phyloP scores from a whole-genome alignment of 331 rosid genomes.

The Quercus tomentella region DNA sequence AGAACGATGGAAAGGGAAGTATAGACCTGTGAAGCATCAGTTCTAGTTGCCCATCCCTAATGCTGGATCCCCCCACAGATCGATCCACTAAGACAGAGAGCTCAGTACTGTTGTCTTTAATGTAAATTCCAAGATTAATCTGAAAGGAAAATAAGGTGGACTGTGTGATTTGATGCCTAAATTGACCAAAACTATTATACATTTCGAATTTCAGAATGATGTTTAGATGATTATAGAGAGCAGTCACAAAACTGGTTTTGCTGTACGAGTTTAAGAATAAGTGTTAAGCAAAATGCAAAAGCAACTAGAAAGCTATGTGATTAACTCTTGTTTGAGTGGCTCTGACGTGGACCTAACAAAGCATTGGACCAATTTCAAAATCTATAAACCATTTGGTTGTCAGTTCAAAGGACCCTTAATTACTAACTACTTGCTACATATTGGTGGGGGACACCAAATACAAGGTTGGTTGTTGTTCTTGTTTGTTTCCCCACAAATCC shows the following conservation, averaged over 20 bases:
- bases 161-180: not conserved
- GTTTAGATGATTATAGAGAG: not conserved
- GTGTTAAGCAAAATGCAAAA: not conserved
- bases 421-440: too few species aligned
- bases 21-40: conserved; percentile 83
- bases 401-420: too few species aligned
- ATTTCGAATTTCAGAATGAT: not conserved
- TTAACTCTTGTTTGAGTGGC: not conserved
- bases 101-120: conserved; percentile 56
- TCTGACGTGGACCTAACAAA: not conserved
- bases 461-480: too few species aligned
- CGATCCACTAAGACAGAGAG: conserved; percentile 77
- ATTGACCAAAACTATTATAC: not conserved
- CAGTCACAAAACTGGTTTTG: not conserved
- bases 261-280: not conserved
- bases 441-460: too few species aligned
- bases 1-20: not conserved
- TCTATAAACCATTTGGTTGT: too few species aligned
- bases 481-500: too few species aligned
- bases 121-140: conserved; percentile 75
- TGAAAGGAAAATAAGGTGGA: conserved; percentile 23
- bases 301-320: not conserved
- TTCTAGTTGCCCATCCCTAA: conserved; percentile 75
- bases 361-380: not conserved
- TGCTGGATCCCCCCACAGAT: conserved; percentile 85